These are phyloP conservation scores for Termitomyces sp. DNA, from an alignment of 768 basidiomycete genomes.

Conservation along the genomic window DNA sequence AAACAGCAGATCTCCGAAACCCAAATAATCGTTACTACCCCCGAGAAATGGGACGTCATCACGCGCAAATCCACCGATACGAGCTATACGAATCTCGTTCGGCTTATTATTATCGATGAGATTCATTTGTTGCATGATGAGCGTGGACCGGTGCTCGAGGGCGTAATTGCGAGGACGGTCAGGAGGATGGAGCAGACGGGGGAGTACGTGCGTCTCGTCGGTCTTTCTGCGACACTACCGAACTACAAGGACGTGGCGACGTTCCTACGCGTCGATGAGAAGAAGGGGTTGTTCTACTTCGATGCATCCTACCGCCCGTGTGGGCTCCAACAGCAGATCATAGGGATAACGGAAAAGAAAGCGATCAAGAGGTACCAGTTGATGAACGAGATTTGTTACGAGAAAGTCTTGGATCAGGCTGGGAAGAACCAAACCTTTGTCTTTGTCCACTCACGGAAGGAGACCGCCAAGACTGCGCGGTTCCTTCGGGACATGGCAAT, in stretches of 20 bases:
- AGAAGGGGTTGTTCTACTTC: conserved; percentile 95
- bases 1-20: conserved; percentile 96
- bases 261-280: conserved; percentile 91
- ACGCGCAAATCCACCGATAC: conserved; percentile 97
- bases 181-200: conserved; percentile 91
- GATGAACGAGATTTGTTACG: conserved; percentile 99
- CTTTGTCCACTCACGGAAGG: conserved; percentile 98
- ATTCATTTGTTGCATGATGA: conserved; percentile 98
- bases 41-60: conserved; percentile 99
- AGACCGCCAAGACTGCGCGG: conserved; percentile 94
- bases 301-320: conserved; percentile 94
- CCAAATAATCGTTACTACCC: conserved; percentile 97
- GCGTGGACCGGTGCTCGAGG: conserved; percentile 94
- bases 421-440: conserved; percentile 90
- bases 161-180: conserved; percentile 85
- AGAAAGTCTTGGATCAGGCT: conserved; percentile 92
- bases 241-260: conserved; percentile 98
- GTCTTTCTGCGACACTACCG: conserved; percentile 95
- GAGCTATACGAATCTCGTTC: conserved; percentile 93
- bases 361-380: conserved; percentile 98
- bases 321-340: conserved; percentile 92
- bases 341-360: conserved; percentile 98
- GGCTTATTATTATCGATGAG: conserved; percentile 96
- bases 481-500: conserved; percentile 94
- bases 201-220: conserved; percentile 91